Base-by-base conservation (phyloP, 257 asterid species). In the Jasminum sambac region DNA sequence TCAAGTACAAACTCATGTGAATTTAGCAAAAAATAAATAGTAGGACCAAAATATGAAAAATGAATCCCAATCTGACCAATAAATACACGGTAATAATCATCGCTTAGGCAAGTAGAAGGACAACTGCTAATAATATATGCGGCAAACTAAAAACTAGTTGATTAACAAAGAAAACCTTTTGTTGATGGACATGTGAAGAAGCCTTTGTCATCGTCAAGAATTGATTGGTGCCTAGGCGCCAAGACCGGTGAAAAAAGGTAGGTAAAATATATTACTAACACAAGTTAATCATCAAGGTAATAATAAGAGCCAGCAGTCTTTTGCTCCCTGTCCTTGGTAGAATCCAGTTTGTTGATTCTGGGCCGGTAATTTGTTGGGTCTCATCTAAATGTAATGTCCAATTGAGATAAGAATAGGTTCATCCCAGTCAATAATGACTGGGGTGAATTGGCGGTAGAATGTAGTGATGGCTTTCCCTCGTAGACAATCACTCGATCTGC, bases 331-430 rank as follows among this genome's bases (percentile, higher is more conserved):
- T 95, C 99, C 88, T 89, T 91, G 74, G 97, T 87, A 9, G 99
- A 91, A n/a, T 95, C 95, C 72, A 87, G 84, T 77, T 91, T 91
- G 86, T 95, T 95, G 87, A 95, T 95, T 79, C 99, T 86, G 19
- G 99, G 99, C 23, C 94, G 95, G 61, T 8, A 95, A 78, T 95
- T 95, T 57, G 98, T 91, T n/a, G 99, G 99, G 80, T 95, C 99
- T 76, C 98, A 79, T 82, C 99, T 85, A 78, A 95, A 91, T 34
- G 98, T 95, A 67, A 95, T 91, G 71, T 95, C 92, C 84, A 95
- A 84, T 69, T 95, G 99, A 2, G 97, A 88, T 86, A 95, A 85
- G 86, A 95, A 95, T 17, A 89, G 86, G 87, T 95, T 95, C 99
- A 95, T 95, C 71, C 99, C 99, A 0, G 96, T 91, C 85, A 95